phyloP scores from a whole-genome alignment of 805 yeast species.

The Candida namnaoensis region DNA sequence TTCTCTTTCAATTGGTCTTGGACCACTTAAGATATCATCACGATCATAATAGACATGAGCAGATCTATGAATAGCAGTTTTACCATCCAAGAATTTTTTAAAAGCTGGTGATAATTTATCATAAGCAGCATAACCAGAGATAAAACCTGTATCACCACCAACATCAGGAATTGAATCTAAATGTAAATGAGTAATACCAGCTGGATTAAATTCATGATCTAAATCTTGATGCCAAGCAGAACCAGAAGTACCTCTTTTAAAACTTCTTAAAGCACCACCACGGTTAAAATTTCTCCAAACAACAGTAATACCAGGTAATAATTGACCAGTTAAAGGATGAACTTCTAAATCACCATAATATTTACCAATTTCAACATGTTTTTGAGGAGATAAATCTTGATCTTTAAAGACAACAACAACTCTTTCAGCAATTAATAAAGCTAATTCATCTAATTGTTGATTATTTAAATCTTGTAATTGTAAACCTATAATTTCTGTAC shows the following conservation, averaged over 20 bases:
- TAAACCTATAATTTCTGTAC: conserved; percentile 40
- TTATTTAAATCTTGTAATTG: conserved; percentile 33
- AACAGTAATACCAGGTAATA: conserved; percentile 29
- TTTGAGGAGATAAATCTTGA: conserved; percentile 35
- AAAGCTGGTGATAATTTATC: conserved; percentile 45
- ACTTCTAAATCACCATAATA: conserved; percentile 37
- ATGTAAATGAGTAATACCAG: conserved; percentile 45
- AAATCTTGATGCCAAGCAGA: conserved; percentile 45
- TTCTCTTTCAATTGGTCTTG: conserved; percentile 36
- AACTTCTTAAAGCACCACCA: conserved; percentile 12
- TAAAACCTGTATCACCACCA: conserved; percentile 53
- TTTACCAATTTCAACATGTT: conserved; percentile 34
- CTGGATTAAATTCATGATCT: conserved; percentile 46
- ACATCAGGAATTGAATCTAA: conserved; percentile 38
- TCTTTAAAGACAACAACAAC: conserved; percentile 43
- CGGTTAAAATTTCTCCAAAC: conserved; percentile 24
- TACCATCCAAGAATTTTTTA: conserved; percentile 43
- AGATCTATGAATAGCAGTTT: conserved; percentile 34
- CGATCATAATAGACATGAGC: conserved; percentile 31
- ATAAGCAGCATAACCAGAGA: conserved; percentile 50
- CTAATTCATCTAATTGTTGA: conserved; percentile 37
- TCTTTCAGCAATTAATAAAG: conserved; percentile 37
- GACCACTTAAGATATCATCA: conserved; percentile 34
- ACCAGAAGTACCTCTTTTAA: conserved; percentile 11
- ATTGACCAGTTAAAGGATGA: conserved; percentile 27